Base-by-base conservation (phyloP, 805 yeast genomes). In the Ogataea ramenticola region DNA sequence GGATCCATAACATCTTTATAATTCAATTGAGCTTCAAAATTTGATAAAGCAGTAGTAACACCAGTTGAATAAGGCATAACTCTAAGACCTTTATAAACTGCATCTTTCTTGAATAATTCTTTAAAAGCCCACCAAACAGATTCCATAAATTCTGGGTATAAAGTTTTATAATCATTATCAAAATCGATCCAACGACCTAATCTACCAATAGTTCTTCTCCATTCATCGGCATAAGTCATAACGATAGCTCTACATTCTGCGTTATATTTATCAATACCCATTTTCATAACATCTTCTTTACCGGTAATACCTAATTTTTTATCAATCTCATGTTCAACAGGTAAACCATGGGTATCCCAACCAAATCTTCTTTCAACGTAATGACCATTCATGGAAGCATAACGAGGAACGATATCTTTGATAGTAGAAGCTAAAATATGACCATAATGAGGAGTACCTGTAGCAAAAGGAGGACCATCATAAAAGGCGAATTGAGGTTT, bases 41-140 rank as follows among this genome's bases (percentile, higher is more conserved):
- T 93, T 47, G 96, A 87, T 62, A 93, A 74, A 29, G 99, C 96
- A 43, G 99, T 93, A 34, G 97, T 91, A 52, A 86, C 82, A 45
- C 96, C 99, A 35, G 98, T 91, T 24, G 98, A 91, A 68, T 93
- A 93, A 39, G 99, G 99, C 99, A 93, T 93, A 43, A 93, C 99
- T 65, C 96, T 80, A 65, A 79, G 81, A 46, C 99, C 99, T 67
- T 95, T 80, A 72, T 93, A 93, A 39, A 93, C 98, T 45, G 86
- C 79, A 42, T 80, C 84, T 67, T 90, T 93, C 46, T 85, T 81
- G 64, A 71, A 88, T 55, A 93, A 72, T 68, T 88, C 80, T 71
- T 85, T 81, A 77, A 93, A 93, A 29, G 88, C 96, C 99, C 99
- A 93, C 99, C 99, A 93, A 40, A 82, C 93, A 39, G 96, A 86